Percentiles rank a stretch among this genome's conserved stretches.
phyloP scores from a whole-genome alignment of 176 grass and related monocot species.

The Metroxylon sagu region DNA sequence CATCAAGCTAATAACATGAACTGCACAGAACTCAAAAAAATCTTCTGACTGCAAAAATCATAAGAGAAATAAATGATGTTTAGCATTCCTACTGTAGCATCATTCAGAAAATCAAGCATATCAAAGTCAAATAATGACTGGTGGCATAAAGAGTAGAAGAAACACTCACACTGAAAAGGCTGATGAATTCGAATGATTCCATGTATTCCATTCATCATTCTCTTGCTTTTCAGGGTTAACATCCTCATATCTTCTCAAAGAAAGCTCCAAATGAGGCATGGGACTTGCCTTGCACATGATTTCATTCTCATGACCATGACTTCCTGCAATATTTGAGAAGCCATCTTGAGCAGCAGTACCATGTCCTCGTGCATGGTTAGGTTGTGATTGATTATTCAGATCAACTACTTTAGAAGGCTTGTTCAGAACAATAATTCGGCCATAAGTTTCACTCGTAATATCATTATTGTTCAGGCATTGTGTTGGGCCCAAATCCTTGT shows the following conservation, averaged over 20 bases:
- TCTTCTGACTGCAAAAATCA: too few species aligned
- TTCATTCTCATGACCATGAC: conserved; percentile 15
- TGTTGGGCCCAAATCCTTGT: conserved; percentile 4
- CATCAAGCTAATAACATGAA: too few species aligned
- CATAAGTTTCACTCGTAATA: conserved; percentile 12
- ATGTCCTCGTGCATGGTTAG: conserved; percentile 1
- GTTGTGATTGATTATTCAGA: conserved; percentile 27
- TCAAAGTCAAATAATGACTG: too few species aligned
- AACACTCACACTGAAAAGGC: conserved; percentile 75
- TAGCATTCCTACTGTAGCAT: too few species aligned
- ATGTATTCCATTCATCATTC: conserved; percentile 52
- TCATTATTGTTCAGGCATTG: not conserved
- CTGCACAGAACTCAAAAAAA: too few species aligned
- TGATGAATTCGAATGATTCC: conserved; percentile 86
- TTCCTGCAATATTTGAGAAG: too few species aligned
- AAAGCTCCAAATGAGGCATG: conserved; percentile 59
- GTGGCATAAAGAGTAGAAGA: too few species aligned
- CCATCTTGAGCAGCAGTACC: conserved; percentile 16
- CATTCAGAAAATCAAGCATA: too few species aligned
- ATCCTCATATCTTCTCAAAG: conserved; percentile 75
- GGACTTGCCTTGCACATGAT: conserved; percentile 24
- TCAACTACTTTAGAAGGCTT: conserved; percentile 29
- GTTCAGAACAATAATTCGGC: conserved; percentile 12
- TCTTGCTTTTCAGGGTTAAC: conserved; percentile 34
- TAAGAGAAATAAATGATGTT: too few species aligned